phyloP scores from a whole-genome alignment of 2,329 filamentous ascomycete species.

The Lasiodiplodia sp. region DNA sequence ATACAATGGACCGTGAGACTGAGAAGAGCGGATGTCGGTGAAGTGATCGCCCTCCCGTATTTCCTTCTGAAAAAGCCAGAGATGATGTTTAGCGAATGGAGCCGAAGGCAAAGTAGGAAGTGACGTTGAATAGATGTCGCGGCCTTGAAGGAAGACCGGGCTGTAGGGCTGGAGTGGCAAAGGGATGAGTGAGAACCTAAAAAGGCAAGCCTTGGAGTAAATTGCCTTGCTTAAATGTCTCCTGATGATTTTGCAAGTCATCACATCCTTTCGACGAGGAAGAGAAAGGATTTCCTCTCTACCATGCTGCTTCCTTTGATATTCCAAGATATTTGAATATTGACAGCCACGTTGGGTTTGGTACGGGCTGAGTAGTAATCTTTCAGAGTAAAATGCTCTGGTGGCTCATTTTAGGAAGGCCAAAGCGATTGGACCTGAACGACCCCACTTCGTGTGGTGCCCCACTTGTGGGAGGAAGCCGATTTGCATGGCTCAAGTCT shows the following conservation, averaged over 20 bases:
- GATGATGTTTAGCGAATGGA: neutral
- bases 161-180: neutral
- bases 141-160: neutral
- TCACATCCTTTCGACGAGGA: neutral
- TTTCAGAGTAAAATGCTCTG: neutral
- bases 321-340: neutral
- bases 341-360: neutral
- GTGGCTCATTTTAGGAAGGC: neutral
- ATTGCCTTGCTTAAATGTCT: neutral
- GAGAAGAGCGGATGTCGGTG: neutral
- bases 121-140: neutral
- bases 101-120: neutral
- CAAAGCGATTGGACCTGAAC: neutral
- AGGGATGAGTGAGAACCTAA: neutral
- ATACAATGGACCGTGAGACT: neutral
- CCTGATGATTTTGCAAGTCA: neutral
- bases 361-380: neutral
- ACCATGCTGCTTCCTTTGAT: neutral
- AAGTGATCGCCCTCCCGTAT: neutral
- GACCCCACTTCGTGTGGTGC: neutral
- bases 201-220: constrained; percentile 1
- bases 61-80: neutral
- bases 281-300: neutral
- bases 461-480: constrained; percentile 6
- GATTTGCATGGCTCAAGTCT: constrained; percentile 5